A percentile compares a stretch with the other conserved stretches of the same genome.
Evolutionary conservation across 495 filamentous ascomycete genomes (phyloP).

Genomic region (Aspergillus ostianus): DNA sequence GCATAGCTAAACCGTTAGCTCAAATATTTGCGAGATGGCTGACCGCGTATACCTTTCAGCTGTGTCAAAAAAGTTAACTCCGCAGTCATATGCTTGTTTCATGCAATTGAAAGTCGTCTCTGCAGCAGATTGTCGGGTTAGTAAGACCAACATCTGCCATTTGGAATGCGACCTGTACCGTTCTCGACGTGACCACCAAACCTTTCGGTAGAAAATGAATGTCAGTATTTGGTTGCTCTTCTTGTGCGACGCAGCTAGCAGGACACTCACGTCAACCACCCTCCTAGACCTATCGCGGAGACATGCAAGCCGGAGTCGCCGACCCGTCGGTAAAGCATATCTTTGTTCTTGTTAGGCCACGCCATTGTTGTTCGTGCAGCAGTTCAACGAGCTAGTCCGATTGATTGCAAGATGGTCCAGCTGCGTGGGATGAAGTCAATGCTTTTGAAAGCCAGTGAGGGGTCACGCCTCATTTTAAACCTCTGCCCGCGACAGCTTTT

Average conservation of each 20-base stretch:
- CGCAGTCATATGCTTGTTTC: constrained; percentile 72
- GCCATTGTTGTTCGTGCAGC: constrained; percentile 16
- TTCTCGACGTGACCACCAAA: constrained; percentile 26
- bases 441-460: not conserved
- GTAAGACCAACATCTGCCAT: not conserved
- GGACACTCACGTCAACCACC: constrained; percentile 48
- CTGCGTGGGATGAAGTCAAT: not conserved
- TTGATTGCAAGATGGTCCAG: not conserved
- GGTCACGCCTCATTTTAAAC: too few species aligned
- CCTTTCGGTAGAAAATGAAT: constrained; percentile 7
- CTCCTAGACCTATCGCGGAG: constrained; percentile 64
- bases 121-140: constrained; percentile 21
- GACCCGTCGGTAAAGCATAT: constrained; percentile 68
- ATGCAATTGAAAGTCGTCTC: constrained; percentile 66
- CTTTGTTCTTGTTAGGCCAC: constrained; percentile 29
- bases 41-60: constrained; percentile 41
- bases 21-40: too few species aligned
- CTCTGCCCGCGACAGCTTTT: too few species aligned
- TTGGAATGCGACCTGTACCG: constrained; percentile 10
- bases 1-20: constrained; percentile 58
- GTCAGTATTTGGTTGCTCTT: not conserved
- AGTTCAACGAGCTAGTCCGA: too few species aligned
- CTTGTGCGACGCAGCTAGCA: not conserved
- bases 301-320: constrained; percentile 69
- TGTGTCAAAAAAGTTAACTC: constrained; percentile 71